Evolutionary conservation across 164 flowering plant genomes (phyloP).

Genomic region (Annona cherimola): DNA sequence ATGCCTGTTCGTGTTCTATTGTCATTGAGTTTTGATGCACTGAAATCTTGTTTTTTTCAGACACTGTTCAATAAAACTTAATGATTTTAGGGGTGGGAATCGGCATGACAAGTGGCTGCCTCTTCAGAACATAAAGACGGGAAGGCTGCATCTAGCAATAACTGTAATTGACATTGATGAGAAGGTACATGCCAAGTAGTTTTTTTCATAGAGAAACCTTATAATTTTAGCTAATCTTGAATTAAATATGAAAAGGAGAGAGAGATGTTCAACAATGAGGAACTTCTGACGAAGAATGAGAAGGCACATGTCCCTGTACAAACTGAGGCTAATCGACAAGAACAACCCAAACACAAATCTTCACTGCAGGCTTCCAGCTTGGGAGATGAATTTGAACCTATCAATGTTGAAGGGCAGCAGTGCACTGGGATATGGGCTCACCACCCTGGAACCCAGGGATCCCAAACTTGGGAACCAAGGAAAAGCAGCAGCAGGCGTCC

Average conservation of each 20-base stretch:
- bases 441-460: constrained; percentile 73
- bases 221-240: background rate
- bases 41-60: constrained; percentile 33
- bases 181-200: constrained; percentile 39
- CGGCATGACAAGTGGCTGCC: constrained; percentile 91
- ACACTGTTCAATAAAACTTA: constrained; percentile 53
- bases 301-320: background rate
- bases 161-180: constrained; percentile 44
- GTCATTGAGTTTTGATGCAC: background rate
- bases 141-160: constrained; percentile 82
- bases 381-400: constrained; percentile 65
- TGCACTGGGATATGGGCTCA: constrained; percentile 82
- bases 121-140: constrained; percentile 67
- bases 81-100: constrained; percentile 54
- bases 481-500: constrained; percentile 42
- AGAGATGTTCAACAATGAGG: constrained; percentile 17
- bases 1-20: background rate
- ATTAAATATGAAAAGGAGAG: constrained; percentile 32
- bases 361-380: constrained; percentile 30
- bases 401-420: constrained; percentile 63
- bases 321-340: constrained; percentile 20
- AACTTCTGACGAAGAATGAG: constrained; percentile 26
- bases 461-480: constrained; percentile 81
- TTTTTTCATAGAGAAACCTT: too few species aligned
- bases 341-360: constrained; percentile 25